Conservation (phyloP, 495 filamentous ascomycete genomes). For the Tuber umbilicatum region DNA sequence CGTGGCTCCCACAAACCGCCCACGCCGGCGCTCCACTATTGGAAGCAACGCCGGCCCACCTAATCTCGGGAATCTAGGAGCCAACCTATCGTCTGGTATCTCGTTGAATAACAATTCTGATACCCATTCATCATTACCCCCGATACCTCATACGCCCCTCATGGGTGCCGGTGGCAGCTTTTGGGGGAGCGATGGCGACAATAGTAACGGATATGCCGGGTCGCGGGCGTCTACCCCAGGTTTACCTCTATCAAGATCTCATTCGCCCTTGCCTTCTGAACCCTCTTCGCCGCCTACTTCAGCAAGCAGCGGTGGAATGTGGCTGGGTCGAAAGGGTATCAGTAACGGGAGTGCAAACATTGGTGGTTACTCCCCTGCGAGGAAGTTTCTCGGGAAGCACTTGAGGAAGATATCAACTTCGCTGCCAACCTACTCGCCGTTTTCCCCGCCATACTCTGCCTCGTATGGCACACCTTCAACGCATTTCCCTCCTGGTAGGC, state of each 20-base stretch:
- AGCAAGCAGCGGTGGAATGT: background rate
- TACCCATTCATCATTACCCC: constrained; percentile 33
- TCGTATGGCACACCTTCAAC: constrained; percentile 28
- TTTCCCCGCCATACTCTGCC: constrained; percentile 21
- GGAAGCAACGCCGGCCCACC: constrained; percentile 52
- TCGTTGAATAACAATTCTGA: constrained; percentile 32
- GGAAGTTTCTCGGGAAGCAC: constrained; percentile 40
- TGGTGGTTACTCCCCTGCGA: constrained; percentile 30
- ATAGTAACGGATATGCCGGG: constrained; percentile 17
- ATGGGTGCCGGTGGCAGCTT: constrained; percentile 24
- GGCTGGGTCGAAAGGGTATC: background rate
- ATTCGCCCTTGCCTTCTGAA: constrained; percentile 25
- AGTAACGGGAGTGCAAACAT: constrained; percentile 16
- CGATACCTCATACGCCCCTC: constrained; percentile 38
- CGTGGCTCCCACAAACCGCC: constrained; percentile 40
- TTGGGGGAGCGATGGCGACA: constrained; percentile 28
- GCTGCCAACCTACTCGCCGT: constrained; percentile 36
- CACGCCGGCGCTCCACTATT: constrained; percentile 44
- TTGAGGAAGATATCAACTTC: constrained; percentile 41
- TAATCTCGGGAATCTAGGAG: constrained; percentile 18
- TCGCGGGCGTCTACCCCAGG: constrained; percentile 31
- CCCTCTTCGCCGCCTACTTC: constrained; percentile 14
- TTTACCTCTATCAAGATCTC: constrained; percentile 33
- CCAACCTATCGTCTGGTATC: constrained; percentile 34
- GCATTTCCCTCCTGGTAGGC: background rate